Evolutionary conservation across 2,329 filamentous ascomycete genomes (phyloP).

Genomic region (Lecanicillium sp.): DNA sequence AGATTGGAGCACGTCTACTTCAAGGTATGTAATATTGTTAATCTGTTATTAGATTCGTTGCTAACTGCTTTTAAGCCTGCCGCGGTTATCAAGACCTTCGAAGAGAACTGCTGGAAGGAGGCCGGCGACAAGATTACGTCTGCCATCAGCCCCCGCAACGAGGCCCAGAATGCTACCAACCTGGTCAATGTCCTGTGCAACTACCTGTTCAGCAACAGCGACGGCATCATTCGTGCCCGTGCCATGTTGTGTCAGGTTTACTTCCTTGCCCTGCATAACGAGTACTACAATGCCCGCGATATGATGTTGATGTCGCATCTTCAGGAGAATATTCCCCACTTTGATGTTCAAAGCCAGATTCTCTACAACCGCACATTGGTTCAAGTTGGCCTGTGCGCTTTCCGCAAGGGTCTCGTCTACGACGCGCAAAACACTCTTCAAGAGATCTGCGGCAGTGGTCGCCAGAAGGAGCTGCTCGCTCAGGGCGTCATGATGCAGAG

Average conservation of each 20-base stretch:
- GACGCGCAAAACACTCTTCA: conserved; percentile 96
- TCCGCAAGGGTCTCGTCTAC: conserved; percentile 93
- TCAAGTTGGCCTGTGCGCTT: conserved; percentile 95
- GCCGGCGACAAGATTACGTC: conserved; percentile 66
- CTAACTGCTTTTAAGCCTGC: conserved; percentile 46
- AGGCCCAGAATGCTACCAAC: conserved; percentile 58
- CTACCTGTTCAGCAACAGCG: conserved; percentile 89
- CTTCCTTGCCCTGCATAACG: conserved; percentile 92
- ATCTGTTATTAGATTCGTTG: no score
- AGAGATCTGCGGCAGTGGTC: conserved; percentile 94
- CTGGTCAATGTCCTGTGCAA: conserved; percentile 85
- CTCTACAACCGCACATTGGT: conserved; percentile 97
- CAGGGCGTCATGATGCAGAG: conserved; percentile 98
- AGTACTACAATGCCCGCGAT: conserved; percentile 95
- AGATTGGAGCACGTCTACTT: conserved; percentile 97
- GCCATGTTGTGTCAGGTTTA: conserved; percentile 99
- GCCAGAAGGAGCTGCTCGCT: conserved; percentile 94
- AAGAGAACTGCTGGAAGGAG: conserved; percentile 87
- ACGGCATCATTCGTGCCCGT: conserved; percentile 90
- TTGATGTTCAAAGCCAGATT: conserved; percentile 95
- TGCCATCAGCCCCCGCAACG: conserved; percentile 64
- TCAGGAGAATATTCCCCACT: conserved; percentile 93
- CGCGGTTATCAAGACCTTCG: conserved; percentile 85
- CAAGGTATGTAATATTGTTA: conserved; percentile 40
- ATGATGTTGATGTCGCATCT: conserved; percentile 99